Evolutionary conservation across 2,329 filamentous ascomycete genomes (phyloP).

Genomic region (Chalaropsis ovoidea): DNA sequence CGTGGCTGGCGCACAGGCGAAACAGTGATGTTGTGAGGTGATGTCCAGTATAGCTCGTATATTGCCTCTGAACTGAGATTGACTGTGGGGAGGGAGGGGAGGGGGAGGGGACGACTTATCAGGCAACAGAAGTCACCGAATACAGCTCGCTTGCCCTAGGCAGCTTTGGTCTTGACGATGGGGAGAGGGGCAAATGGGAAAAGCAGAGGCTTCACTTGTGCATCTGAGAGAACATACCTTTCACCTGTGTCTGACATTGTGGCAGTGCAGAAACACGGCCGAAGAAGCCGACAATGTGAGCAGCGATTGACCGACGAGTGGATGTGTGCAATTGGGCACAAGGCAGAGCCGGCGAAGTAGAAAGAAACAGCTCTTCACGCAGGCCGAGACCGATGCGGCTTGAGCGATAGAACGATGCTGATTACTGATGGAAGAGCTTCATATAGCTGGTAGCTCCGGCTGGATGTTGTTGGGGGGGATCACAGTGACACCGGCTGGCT

Average conservation of each 20-base stretch:
- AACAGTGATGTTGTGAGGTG: neutral
- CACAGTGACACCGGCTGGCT: neutral
- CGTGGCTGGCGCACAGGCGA: neutral
- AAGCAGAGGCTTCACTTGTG: conserved; percentile 2
- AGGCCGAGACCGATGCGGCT: neutral
- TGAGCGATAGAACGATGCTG: neutral
- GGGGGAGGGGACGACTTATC: neutral
- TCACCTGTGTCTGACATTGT: conserved; percentile 35
- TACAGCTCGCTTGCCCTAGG: neutral
- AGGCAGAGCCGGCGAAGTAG: neutral
- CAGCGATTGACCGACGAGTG: neutral
- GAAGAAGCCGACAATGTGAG: neutral
- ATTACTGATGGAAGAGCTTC: neutral
- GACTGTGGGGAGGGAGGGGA: neutral
- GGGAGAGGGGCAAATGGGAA: neutral
- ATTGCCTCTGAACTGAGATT: neutral
- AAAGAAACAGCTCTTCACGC: neutral
- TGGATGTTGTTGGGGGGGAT: neutral
- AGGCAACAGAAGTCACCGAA: neutral
- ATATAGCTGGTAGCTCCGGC: neutral
- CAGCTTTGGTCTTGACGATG: neutral
- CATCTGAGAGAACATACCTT: conserved; percentile 30
- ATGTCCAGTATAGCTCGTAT: neutral
- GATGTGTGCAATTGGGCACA: neutral
- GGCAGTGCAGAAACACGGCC: conserved; percentile 24